These are phyloP conservation scores for Abrus pulchellus DNA, from an alignment of 306 rosid genomes.

Conservation along the genomic window DNA sequence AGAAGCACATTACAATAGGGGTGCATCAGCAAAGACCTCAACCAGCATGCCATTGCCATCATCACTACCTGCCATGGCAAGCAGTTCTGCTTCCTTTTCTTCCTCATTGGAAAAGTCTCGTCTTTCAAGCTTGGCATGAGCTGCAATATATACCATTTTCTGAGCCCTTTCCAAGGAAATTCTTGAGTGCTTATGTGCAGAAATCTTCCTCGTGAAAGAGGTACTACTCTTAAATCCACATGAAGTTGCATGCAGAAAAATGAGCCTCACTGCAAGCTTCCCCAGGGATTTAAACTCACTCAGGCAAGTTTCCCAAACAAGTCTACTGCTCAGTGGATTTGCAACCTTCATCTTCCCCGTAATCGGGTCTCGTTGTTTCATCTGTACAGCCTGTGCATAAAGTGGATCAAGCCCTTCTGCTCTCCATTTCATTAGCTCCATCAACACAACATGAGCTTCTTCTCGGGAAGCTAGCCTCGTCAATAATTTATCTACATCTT, in stretches of 20 bases:
- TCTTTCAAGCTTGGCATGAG: conserved; percentile 86
- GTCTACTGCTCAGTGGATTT: conserved; percentile 88
- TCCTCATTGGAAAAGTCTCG: conserved; percentile 78
- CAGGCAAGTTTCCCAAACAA: conserved; percentile 92
- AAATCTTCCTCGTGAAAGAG: conserved; percentile 78
- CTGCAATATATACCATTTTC: conserved; percentile 83
- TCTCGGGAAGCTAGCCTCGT: conserved; percentile 76
- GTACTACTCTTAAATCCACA: conserved; percentile 72
- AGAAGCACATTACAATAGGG: conserved; percentile 81
- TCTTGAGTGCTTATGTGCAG: conserved; percentile 68
- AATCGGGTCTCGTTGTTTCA: conserved; percentile 76
- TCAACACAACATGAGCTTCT: conserved; percentile 86
- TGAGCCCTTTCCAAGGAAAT: conserved; percentile 76
- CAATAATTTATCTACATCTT: conserved; percentile 84
- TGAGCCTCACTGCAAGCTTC: conserved; percentile 84
- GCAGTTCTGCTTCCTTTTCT: conserved; percentile 79
- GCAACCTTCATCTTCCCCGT: conserved; percentile 92
- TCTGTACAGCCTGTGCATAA: conserved; percentile 92
- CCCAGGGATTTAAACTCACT: conserved; percentile 78
- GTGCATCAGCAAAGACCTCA: conserved; percentile 84
- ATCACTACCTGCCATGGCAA: conserved; percentile 65
- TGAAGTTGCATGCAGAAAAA: conserved; percentile 85
- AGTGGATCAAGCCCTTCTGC: conserved; percentile 91
- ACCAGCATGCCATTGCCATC: conserved; percentile 79
- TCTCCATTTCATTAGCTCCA: conserved; percentile 97